Conservation (phyloP, 2,329 filamentous ascomycete genomes). For the Lachnellula willkommii region DNA sequence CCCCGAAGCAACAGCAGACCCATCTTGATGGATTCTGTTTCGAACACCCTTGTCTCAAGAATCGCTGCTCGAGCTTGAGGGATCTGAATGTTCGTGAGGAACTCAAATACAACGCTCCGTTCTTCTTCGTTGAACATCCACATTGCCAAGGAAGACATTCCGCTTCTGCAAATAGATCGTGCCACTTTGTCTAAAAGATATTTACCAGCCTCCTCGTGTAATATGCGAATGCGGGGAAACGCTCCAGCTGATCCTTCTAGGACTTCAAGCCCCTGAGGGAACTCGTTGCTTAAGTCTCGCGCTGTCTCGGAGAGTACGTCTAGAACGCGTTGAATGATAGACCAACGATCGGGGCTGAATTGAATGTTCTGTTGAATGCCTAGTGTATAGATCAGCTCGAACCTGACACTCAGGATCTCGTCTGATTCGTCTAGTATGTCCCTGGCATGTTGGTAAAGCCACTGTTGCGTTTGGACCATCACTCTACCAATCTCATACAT, state of each 20-base stretch:
- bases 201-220: slow-evolving; percentile 33
- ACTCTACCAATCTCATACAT: slow-evolving; percentile 26
- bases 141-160: slow-evolving; percentile 40
- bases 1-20: not conserved
- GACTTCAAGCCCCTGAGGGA: slow-evolving; percentile 26
- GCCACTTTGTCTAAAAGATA: slow-evolving; percentile 34
- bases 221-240: slow-evolving; percentile 47
- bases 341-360: slow-evolving; percentile 33
- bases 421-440: slow-evolving; percentile 51
- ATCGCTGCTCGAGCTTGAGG: slow-evolving; percentile 16
- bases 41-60: not conserved
- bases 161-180: slow-evolving; percentile 38
- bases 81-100: slow-evolving; percentile 38
- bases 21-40: slow-evolving; percentile 29
- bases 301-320: not conserved
- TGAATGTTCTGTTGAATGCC: slow-evolving; percentile 36
- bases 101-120: slow-evolving; percentile 35
- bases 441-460: slow-evolving; percentile 38
- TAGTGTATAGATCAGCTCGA: slow-evolving; percentile 38
- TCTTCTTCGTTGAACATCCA: slow-evolving; percentile 9
- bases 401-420: slow-evolving; percentile 34
- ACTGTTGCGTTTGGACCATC: slow-evolving; percentile 33
- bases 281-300: not conserved
- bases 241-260: slow-evolving; percentile 31
- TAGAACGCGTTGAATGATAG: slow-evolving; percentile 24